Percentiles rank a stretch among this genome's conserved stretches.
phyloP scores from a whole-genome alignment of 2,329 filamentous ascomycete species.

The Penicillium sp. region DNA sequence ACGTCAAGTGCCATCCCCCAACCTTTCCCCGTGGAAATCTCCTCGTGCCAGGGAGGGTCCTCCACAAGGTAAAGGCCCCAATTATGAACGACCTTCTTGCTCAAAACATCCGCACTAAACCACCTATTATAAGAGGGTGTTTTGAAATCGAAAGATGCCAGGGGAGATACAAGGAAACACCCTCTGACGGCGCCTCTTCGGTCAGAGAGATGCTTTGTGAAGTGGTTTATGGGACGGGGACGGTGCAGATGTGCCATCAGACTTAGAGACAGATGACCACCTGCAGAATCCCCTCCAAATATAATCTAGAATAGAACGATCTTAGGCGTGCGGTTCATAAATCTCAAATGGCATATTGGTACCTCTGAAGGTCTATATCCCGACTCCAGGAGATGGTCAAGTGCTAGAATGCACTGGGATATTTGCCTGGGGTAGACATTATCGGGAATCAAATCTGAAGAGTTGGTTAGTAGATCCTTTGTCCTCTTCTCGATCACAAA shows the following conservation, averaged over 20 bases:
- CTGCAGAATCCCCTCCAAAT: conserved; percentile 29
- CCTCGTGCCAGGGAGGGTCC: conserved; percentile 24
- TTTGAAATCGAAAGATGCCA: conserved; percentile 18
- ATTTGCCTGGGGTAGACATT: conserved; percentile 26
- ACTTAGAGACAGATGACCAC: conserved; percentile 24
- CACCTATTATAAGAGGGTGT: conserved; percentile 14
- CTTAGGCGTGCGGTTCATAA: too few species aligned
- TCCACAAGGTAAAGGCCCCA: conserved; percentile 20
- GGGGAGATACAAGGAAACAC: conserved; percentile 26
- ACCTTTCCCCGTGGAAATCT: conserved; percentile 20
- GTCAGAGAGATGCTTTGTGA: neutral
- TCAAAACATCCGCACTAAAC: conserved; percentile 19
- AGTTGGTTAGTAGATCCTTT: neutral
- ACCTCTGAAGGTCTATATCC: conserved; percentile 11
- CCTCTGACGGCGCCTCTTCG: neutral
- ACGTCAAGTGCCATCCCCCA: conserved; percentile 32
- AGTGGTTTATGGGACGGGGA: conserved; percentile 50
- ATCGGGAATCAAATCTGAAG: conserved; percentile 22
- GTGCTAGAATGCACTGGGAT: conserved; percentile 19
- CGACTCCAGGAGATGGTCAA: conserved; percentile 18
- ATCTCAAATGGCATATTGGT: neutral
- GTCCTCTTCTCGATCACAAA: neutral
- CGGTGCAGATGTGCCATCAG: conserved; percentile 39
- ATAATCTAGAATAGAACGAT: conserved; percentile 19
- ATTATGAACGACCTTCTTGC: conserved; percentile 6